phyloP scores from a whole-genome alignment of 345 rosid species.

The Murraya koenigii region DNA sequence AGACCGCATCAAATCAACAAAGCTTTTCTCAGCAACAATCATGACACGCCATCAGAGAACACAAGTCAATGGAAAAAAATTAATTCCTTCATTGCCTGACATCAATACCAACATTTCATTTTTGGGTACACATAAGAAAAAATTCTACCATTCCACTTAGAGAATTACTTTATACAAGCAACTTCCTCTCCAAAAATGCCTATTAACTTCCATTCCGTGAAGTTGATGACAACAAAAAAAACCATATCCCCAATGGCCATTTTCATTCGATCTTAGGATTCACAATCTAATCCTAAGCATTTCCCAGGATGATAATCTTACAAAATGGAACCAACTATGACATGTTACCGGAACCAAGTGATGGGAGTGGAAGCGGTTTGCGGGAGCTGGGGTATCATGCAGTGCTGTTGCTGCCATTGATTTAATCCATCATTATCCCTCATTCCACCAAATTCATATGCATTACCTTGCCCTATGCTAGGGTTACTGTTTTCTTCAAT shows the following conservation, averaged over 20 bases:
- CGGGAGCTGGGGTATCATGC: constrained; percentile 51
- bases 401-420: constrained; percentile 56
- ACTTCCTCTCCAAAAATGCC: not conserved
- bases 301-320: not conserved
- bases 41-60: not conserved
- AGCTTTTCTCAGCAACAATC: not conserved
- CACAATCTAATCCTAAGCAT: not conserved
- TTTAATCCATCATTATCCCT: constrained; percentile 24
- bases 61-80: not conserved
- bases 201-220: not conserved
- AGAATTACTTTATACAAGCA: not conserved
- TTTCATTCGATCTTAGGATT: not conserved
- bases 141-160: not conserved
- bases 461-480: not conserved
- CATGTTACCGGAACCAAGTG: constrained; percentile 41
- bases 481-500: constrained; percentile 35
- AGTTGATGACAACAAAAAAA: not conserved
- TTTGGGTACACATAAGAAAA: not conserved
- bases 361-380: constrained; percentile 43
- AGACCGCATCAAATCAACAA: too few species aligned
- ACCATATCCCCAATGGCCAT: not conserved
- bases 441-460: constrained; percentile 12
- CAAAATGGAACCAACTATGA: not conserved
- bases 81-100: not conserved
- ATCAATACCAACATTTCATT: not conserved